Percentiles rank a stretch among this genome's conserved stretches.
phyloP scores from a whole-genome alignment of 371 early-diverging fungal genomes.

The Haplosporangium sp. region DNA sequence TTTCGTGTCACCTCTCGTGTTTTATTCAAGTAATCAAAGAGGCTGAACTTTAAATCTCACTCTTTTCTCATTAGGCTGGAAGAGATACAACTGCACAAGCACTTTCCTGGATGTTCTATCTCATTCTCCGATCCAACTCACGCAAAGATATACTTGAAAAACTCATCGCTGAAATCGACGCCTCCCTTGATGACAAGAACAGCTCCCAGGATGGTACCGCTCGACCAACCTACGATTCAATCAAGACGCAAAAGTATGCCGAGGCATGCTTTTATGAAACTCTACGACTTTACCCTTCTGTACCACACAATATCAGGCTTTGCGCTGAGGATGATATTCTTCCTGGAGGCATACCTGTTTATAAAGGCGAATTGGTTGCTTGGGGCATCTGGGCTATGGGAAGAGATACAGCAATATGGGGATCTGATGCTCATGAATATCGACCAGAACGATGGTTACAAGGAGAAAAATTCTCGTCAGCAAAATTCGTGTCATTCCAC shows the following conservation, averaged over 20 bases:
- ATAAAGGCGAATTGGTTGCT: conserved; percentile 63
- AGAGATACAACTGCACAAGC: conserved; percentile 71
- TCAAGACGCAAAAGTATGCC: not conserved
- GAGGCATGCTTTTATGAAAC: conserved; percentile 32
- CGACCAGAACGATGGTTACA: conserved; percentile 70
- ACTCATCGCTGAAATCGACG: not conserved
- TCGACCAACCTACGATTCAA: not conserved
- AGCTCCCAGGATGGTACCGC: not conserved
- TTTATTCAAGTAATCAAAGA: not conserved
- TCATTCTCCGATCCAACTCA: not conserved
- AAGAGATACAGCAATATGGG: conserved; percentile 67
- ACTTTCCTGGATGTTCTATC: conserved; percentile 9
- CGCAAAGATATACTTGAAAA: not conserved
- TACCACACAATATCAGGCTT: conserved; percentile 73
- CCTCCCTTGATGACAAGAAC: not conserved
- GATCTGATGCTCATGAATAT: conserved; percentile 66
- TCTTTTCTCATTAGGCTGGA: conserved; percentile 20
- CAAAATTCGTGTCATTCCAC: conserved; percentile 31
- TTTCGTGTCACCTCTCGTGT: too few relatives aligned
- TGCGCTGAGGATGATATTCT: conserved; percentile 74
- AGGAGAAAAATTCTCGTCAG: conserved; percentile 43
- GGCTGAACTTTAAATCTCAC: not conserved
- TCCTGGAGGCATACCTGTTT: conserved; percentile 72
- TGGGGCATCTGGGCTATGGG: conserved; percentile 66
- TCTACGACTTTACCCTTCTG: conserved; percentile 76